Evolutionary conservation across 805 yeast genomes (phyloP).

Genomic region (Clavispora santaluciae): DNA sequence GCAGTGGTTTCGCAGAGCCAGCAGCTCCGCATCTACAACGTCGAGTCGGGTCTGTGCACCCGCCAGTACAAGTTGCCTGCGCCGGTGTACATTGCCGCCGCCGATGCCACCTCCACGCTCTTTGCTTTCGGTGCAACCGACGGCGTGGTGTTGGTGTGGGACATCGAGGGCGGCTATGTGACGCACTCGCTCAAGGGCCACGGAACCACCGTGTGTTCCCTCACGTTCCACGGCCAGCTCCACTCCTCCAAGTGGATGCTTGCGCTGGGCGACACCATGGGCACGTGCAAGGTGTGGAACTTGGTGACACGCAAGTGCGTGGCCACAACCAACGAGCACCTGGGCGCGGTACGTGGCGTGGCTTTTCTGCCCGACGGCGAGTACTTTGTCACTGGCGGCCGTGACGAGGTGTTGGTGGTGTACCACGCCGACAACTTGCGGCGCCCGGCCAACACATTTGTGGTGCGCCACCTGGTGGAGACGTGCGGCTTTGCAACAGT

Average conservation of each 20-base stretch:
- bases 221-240: slow-evolving; percentile 67
- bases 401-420: slow-evolving; percentile 72
- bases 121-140: slow-evolving; percentile 95
- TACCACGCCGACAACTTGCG: slow-evolving; percentile 48
- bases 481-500: slow-evolving; percentile 53
- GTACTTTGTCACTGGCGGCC: slow-evolving; percentile 72
- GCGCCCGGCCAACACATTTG: slow-evolving; percentile 60
- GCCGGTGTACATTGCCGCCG: slow-evolving; percentile 74
- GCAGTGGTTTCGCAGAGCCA: slow-evolving; percentile 82
- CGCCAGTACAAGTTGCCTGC: slow-evolving; percentile 62
- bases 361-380: slow-evolving; percentile 54
- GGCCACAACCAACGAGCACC: slow-evolving; percentile 65
- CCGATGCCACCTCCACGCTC: slow-evolving; percentile 77
- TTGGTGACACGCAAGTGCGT: slow-evolving; percentile 70
- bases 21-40: slow-evolving; percentile 62
- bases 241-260: slow-evolving; percentile 69
- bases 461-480: slow-evolving; percentile 71
- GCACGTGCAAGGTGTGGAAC: slow-evolving; percentile 53
- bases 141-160: slow-evolving; percentile 89
- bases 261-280: slow-evolving; percentile 65
- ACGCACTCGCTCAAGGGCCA: slow-evolving; percentile 94
- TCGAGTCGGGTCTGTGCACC: slow-evolving; percentile 35
- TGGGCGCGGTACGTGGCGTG: slow-evolving; percentile 80
- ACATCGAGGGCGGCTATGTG: slow-evolving; percentile 76
- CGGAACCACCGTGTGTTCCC: slow-evolving; percentile 78